Base-by-base conservation (phyloP, 345 rosid genomes). In the Heritiera littoralis region DNA sequence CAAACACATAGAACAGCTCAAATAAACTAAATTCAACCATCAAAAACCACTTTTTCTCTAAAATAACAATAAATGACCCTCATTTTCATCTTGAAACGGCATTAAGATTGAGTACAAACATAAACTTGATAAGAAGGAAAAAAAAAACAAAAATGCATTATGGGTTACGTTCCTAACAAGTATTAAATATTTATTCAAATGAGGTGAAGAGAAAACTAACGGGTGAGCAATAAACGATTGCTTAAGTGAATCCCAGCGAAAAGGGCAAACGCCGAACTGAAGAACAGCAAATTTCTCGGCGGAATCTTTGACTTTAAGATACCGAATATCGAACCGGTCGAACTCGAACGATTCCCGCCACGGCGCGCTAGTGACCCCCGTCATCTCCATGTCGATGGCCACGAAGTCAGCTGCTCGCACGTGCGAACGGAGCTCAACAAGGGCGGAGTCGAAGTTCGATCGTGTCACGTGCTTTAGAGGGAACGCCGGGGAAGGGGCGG, bases 301-400 rank as follows among this genome's bases (percentile, higher is more conserved):
- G 76, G 99, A 96, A 78, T 96, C 98, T 85, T 91, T 94, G 78
- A 94, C 90, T 80, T 96, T 96, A 63, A 96, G 93, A 85, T 92
- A 96, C 7, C 88, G 77, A 17, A 96, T 86, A 48, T 94, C 99
- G 83, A 80, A 82, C 45, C 97, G 89, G 84, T 96, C 99, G 49
- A 89, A 89, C 78, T 92, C 94, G 32, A 90, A 87, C 14, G 94
- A 89, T 77, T 94, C 99, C 3, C 99, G 83, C 99, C 98, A 96
- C 5, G 97, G 97, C 14, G 97, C 90, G 80, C 91, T 92, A 1
- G 92, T 87, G 64, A 96, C 80, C 20, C 99, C 99, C 28, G 93
- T 96, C 99, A 96, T 96, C 78, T 96, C 98, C 60, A 94, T 86
- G 89, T 96, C 98, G 78, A 96, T 86, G 52, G 99, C 98, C 55